Base-by-base conservation (phyloP, 495 filamentous ascomycete species). In the Cetradonia linearis region DNA sequence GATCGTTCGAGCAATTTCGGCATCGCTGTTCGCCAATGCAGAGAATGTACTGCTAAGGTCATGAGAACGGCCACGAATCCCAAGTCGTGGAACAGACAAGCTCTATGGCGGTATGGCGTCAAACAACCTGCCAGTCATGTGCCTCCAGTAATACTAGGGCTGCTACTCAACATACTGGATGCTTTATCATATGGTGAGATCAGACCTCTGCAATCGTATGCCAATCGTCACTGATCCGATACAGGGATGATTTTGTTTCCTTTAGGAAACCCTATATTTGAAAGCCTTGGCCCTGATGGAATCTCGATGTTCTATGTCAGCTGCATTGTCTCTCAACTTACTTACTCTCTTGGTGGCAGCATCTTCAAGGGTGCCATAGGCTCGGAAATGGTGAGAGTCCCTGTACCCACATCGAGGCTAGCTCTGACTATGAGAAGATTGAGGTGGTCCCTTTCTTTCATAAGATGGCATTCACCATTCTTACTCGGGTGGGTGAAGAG, bases 221-320 rank as follows among this genome's bases (percentile, higher is more conserved):
- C 3, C 25, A 28, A 27, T 54, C 27, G 16, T 36, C 8, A 58
- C 57, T 66, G 56, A 65, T 59, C 37, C 16, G 7, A 28, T 27
- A 10, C 52, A 87, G 84, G 85, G 58, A 92, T 96, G 86, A 97
- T 98, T 64, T 72, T 98, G 20, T 98, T 98, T 63, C 93, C 93
- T 6, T 77, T 97, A 28, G 89, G 89, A 23, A 84, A 87, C 65
- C 81, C 86, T 1, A 81, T 95, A 20, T 98, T 98, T 68, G 77
- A 84, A 31, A 76, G 83, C 53, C 80, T 96, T 28, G 93, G 91
- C 5, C 81, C 91, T 5, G 92, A 95, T 55, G 93, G 93, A 16
- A 95, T 98, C 60, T 95, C 94, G 0, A 97, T 98, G 76, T 98
- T 96, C 74, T 98, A 96, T 68, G 87, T 98, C 63, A 96, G 91